Conservation (phyloP, 768 basidiomycete species). For the Grammothele lineata region DNA sequence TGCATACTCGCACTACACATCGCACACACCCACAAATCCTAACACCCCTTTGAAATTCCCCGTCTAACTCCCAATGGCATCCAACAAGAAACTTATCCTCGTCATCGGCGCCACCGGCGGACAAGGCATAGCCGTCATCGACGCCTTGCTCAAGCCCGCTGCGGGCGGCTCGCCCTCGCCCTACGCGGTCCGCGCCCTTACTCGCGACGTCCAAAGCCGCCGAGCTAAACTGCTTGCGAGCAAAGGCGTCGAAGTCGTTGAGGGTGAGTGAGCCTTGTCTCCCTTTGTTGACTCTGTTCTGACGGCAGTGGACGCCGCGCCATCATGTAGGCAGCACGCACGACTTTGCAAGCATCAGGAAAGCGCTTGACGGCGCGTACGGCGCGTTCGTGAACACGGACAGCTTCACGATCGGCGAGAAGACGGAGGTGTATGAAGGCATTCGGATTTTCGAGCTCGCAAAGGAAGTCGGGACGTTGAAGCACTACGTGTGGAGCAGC, state of each 20-base stretch:
- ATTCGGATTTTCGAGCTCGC: constrained; percentile 40
- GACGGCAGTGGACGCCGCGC: not conserved
- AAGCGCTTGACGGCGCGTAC: constrained; percentile 28
- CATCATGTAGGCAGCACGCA: constrained; percentile 26
- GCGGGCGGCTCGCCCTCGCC: constrained; percentile 37
- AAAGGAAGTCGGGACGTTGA: constrained; percentile 28
- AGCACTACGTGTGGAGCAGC: constrained; percentile 38
- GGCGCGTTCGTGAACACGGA: constrained; percentile 35
- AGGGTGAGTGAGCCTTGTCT: constrained; percentile 23
- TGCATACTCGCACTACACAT: too few species aligned
- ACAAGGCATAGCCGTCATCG: constrained; percentile 37
- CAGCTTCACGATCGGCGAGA: constrained; percentile 35
- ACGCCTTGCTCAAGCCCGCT: constrained; percentile 30
- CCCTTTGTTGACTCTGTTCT: not conserved
- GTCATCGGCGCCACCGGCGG: constrained; percentile 44
- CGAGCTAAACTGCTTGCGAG: constrained; percentile 31
- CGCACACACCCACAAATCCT: too few species aligned
- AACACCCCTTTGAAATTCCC: too few species aligned
- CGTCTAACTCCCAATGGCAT: too few species aligned
- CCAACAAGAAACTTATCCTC: constrained; percentile 31
- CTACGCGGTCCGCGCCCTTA: constrained; percentile 37
- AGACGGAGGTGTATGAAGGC: constrained; percentile 35
- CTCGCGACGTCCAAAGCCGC: constrained; percentile 29
- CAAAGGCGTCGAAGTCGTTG: constrained; percentile 32
- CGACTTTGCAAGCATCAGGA: constrained; percentile 26